Percentiles rank a stretch among this genome's conserved stretches.
Evolutionary conservation across 176 grass and related monocot genomes (phyloP).

Genomic region (Pontederia crassipes): DNA sequence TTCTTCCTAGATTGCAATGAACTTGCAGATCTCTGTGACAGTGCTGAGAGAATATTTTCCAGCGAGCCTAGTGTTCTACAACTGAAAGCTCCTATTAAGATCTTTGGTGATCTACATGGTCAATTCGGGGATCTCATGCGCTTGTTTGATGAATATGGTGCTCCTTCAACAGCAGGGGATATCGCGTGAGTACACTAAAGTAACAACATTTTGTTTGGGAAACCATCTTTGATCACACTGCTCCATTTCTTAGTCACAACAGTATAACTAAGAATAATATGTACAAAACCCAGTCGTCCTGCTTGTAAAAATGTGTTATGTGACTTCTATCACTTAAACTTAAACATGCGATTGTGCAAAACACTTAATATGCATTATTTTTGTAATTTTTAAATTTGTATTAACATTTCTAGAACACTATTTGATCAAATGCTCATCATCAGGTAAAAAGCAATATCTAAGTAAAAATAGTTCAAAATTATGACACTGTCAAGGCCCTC

Average conservation of each 20-base stretch:
- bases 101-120: constrained; percentile 99
- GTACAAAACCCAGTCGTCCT: neutral
- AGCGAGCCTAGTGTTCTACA: constrained; percentile 82
- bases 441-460: too few relatives aligned
- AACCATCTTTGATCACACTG: too few relatives aligned
- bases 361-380: too few relatives aligned
- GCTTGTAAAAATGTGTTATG: neutral
- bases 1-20: constrained; percentile 98
- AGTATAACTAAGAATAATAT: neutral
- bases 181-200: constrained; percentile 52
- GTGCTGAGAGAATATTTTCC: constrained; percentile 88
- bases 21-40: constrained; percentile 93
- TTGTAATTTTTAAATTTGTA: too few relatives aligned
- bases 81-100: constrained; percentile 95
- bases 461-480: too few relatives aligned
- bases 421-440: too few relatives aligned
- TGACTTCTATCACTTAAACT: too few relatives aligned
- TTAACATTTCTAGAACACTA: too few relatives aligned
- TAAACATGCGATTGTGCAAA: too few relatives aligned
- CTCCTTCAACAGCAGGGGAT: constrained; percentile 94
- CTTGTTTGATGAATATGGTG: constrained; percentile 96
- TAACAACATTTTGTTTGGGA: too few relatives aligned
- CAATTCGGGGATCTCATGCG: constrained; percentile 99
- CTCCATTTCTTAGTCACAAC: too few relatives aligned
- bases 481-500: too few relatives aligned